Conservation (phyloP, 495 filamentous ascomycete species). For the Cercophora samala region DNA sequence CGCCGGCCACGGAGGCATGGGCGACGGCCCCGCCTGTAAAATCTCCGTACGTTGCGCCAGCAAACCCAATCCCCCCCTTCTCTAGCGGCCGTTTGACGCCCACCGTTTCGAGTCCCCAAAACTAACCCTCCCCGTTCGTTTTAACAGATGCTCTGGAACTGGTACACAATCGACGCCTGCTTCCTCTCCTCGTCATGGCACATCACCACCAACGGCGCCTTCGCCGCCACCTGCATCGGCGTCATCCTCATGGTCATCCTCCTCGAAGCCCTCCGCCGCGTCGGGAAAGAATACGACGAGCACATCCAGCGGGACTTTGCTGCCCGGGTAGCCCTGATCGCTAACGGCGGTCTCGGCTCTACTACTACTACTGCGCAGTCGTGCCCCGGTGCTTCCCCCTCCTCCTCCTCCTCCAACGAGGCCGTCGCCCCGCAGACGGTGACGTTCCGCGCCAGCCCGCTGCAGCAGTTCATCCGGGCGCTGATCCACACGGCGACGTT, state of each 20-base stretch:
- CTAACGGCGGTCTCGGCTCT: not conserved
- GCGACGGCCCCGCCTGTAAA: slow-evolving; percentile 20
- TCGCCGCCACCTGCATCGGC: slow-evolving; percentile 58
- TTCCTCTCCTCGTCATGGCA: slow-evolving; percentile 50
- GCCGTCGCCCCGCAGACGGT: slow-evolving; percentile 19
- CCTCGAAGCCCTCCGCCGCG: slow-evolving; percentile 52
- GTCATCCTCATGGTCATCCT: slow-evolving; percentile 52
- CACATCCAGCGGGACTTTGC: slow-evolving; percentile 42
- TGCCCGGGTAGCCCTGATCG: slow-evolving; percentile 24
- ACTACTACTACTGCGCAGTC: not conserved
- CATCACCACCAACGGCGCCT: slow-evolving; percentile 45
- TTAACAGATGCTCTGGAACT: slow-evolving; percentile 58
- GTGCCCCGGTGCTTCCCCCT: not conserved
- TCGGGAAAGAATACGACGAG: slow-evolving; percentile 53
- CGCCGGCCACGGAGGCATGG: slow-evolving; percentile 13
- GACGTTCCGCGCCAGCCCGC: slow-evolving; percentile 44
- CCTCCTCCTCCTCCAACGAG: not conserved
- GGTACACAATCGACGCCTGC: slow-evolving; percentile 53
- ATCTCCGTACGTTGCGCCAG: slow-evolving; percentile 19
- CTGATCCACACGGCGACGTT: slow-evolving; percentile 50
- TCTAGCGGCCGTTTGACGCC: not conserved
- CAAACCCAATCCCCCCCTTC: not conserved
- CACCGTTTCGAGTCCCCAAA: not conserved
- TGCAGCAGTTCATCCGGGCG: slow-evolving; percentile 49
- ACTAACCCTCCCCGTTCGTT: not conserved